Evolutionary conservation across 495 filamentous ascomycete species (phyloP), one percentile per base, ranked within the genome.

Genomic region (Daldinia vernicosa): DNA sequence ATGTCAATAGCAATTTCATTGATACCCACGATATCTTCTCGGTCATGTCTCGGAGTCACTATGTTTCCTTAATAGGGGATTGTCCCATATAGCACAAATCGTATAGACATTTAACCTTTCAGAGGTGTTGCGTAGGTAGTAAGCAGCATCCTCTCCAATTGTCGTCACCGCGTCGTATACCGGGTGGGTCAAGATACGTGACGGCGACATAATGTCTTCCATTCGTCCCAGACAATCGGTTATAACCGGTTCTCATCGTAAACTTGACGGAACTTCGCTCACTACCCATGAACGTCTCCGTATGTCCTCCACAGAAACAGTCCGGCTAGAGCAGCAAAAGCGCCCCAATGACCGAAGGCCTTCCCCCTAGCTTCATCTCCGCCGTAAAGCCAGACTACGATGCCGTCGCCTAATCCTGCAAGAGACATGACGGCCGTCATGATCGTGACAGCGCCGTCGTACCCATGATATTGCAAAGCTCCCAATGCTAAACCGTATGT

Each of bases 1-100:
- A 35, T 45, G 58, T 24, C n/a, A 32, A 35, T 61, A 35, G 30
- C 28, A 51, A 61, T 50, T 37, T 19, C 40, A 61, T 61, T 61
- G 26, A 30, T 47, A 60, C 26, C 15, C 3, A 26, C 19, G 12
- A 52, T 52, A 2, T 0, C 47, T 28, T 26, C 2, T 52, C 14
- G 47, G 47, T 12, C 11, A 15, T 28, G 47, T 26, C 11, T 26
- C 7, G 24, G 22, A 26, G 40, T 45, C 8, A 45, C 37, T 40
- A 45, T 7, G 22, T 45, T 45, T 9, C 40, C 17, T 7, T 17
- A 4, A 40, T 40, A 15, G 5, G 8, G 4, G 7, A 4, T 40
- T 17, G 15, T 40, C 14, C 5, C 5, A 40, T 40, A n/a, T 40
- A 40, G 15, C 15, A 17, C 15, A 17, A 40, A 2, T 6, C n/a